Evolutionary conservation across 2,329 filamentous ascomycete genomes (phyloP).

Genomic region (Pestalotiopsis fici): DNA sequence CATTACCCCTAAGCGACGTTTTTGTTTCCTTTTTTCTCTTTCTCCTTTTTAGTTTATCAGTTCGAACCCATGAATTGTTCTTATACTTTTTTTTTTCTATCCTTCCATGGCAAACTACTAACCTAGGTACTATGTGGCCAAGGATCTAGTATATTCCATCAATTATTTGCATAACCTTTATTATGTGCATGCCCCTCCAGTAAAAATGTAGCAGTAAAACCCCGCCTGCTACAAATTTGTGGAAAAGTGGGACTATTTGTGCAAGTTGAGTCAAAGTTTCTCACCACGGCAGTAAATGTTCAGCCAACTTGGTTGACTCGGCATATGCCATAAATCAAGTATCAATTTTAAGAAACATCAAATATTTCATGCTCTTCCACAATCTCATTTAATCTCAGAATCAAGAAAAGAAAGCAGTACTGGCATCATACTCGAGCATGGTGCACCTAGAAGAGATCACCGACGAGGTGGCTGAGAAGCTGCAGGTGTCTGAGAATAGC

Average conservation of each 20-base stretch:
- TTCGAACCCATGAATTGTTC: no score
- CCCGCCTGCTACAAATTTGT: background rate
- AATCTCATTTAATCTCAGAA: background rate
- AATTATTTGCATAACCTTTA: background rate
- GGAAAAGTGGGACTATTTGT: background rate
- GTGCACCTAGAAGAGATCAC: conserved; percentile 45
- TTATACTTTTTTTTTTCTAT: no score
- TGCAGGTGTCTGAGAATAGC: conserved; percentile 33
- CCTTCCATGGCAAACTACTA: no score
- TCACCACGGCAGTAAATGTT: no score
- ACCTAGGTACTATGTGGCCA: no score
- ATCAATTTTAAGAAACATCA: background rate
- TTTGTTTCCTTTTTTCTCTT: no score
- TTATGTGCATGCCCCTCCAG: background rate
- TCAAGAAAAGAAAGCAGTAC: background rate
- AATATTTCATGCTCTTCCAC: background rate
- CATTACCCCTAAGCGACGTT: no score
- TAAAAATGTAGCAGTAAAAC: background rate
- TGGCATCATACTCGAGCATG: background rate
- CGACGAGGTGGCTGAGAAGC: conserved; percentile 34
- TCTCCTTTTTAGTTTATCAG: no score
- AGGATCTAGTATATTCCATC: background rate
- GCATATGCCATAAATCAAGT: no score
- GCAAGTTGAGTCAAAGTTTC: background rate
- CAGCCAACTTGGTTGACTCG: no score